These are phyloP conservation scores for Penicillium digitatum DNA, from an alignment of 2,329 filamentous ascomycete genomes.

Conservation along the genomic window DNA sequence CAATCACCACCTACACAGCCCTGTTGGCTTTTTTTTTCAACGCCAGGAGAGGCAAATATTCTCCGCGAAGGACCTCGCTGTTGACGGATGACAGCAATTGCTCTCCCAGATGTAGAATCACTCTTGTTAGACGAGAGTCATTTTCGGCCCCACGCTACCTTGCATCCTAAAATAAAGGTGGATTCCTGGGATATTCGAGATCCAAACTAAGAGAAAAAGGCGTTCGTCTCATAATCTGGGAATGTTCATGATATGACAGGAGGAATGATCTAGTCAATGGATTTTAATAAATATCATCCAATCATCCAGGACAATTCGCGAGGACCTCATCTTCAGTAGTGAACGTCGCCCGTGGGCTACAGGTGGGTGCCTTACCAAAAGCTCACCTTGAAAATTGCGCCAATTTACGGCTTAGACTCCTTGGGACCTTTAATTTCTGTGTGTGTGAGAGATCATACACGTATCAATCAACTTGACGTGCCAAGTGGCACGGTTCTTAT, in stretches of 20 bases:
- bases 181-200: not conserved
- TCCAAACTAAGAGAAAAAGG: not conserved
- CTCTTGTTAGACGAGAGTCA: not conserved
- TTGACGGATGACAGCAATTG: not conserved
- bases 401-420: not conserved
- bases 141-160: not conserved
- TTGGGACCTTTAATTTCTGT: not conserved
- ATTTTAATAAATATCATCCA: not conserved
- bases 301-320: no score
- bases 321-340: not conserved
- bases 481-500: no score
- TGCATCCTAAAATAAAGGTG: not conserved
- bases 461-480: no score
- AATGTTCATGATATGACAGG: not conserved
- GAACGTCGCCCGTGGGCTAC: not conserved
- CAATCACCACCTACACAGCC: not conserved
- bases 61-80: not conserved
- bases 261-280: not conserved
- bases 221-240: no score
- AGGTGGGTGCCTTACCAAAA: not conserved
- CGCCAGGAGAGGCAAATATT: not conserved
- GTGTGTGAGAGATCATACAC: not conserved
- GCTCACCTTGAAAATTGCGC: not conserved
- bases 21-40: not conserved
- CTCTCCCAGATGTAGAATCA: not conserved